A percentile compares a stretch with the other conserved stretches of the same genome.
These are phyloP conservation scores for Melanopsichium pennsylvanicum DNA, from an alignment of 1,284 basidiomycete genomes.

Conservation along the genomic window DNA sequence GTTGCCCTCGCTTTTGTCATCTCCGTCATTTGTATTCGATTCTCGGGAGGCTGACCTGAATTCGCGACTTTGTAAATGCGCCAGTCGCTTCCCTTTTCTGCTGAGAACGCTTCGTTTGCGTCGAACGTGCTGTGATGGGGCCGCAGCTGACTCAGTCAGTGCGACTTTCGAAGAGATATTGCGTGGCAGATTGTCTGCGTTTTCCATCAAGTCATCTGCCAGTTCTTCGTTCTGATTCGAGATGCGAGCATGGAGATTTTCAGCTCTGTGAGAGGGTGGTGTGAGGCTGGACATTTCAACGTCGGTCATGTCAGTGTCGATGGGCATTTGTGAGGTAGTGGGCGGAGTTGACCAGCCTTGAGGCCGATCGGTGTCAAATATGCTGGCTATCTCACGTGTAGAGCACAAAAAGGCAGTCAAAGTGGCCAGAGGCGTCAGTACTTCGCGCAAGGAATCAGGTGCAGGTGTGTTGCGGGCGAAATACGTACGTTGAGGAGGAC, in stretches of 20 bases:
- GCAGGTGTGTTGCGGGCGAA: no score
- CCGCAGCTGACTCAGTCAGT: not conserved
- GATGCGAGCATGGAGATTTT: conserved; percentile 1
- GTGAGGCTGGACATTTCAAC: conserved; percentile 51
- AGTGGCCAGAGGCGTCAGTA: no score
- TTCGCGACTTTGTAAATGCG: conserved; percentile 40
- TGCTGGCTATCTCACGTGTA: conserved; percentile 15
- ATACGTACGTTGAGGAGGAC: conserved; percentile 42
- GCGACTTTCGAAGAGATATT: not conserved
- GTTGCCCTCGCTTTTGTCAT: conserved; percentile 18
- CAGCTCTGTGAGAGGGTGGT: conserved; percentile 27
- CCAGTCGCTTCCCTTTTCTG: conserved; percentile 41
- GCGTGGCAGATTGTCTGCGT: conserved; percentile 4
- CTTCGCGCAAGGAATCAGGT: no score
- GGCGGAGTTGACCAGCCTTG: conserved; percentile 7
- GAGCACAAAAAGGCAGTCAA: no score
- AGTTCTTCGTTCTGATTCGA: conserved; percentile 8
- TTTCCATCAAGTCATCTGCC: conserved; percentile 35
- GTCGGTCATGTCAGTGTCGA: conserved; percentile 33
- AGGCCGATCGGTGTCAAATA: conserved; percentile 12
- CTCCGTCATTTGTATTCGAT: not conserved
- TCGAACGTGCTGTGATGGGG: conserved; percentile 13
- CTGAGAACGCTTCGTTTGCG: conserved; percentile 41
- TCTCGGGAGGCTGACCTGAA: conserved; percentile 12
- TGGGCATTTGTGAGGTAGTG: conserved; percentile 4